Evolutionary conservation across 495 filamentous ascomycete species (phyloP).

Genomic region (Penicillium silybi): DNA sequence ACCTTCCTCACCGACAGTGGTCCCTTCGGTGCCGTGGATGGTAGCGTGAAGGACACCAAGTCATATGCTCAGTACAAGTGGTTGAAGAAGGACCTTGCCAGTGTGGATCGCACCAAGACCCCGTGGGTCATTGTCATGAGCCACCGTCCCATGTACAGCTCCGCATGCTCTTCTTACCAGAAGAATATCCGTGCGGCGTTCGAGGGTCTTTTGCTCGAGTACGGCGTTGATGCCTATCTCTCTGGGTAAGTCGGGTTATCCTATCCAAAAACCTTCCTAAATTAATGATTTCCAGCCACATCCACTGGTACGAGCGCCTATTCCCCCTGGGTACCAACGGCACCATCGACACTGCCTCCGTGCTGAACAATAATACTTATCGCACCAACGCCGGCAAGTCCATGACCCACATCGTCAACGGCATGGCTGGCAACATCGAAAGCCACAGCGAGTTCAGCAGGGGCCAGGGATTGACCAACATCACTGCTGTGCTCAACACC

Average conservation of each 20-base stretch:
- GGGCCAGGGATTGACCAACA: constrained; percentile 30
- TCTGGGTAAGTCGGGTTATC: constrained; percentile 37
- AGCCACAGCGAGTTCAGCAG: constrained; percentile 35
- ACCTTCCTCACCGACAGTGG: constrained; percentile 48
- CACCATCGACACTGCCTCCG: constrained; percentile 35
- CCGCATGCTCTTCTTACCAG: constrained; percentile 36
- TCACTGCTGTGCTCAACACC: constrained; percentile 46
- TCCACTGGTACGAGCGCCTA: constrained; percentile 53
- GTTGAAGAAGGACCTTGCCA: constrained; percentile 44
- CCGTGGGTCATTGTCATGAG: constrained; percentile 55
- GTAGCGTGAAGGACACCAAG: constrained; percentile 37
- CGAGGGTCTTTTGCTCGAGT: constrained; percentile 50
- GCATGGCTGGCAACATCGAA: constrained; percentile 44
- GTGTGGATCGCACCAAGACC: constrained; percentile 45
- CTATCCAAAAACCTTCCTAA: background rate
- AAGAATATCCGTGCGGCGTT: constrained; percentile 46
- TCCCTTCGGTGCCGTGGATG: constrained; percentile 44
- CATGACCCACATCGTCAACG: constrained; percentile 49
- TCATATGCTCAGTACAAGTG: constrained; percentile 48
- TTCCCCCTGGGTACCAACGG: constrained; percentile 32
- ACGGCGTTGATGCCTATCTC: constrained; percentile 55
- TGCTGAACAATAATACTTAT: constrained; percentile 41
- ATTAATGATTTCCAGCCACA: constrained; percentile 34
- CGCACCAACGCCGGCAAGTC: constrained; percentile 37
- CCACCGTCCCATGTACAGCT: constrained; percentile 56